phyloP scores from a whole-genome alignment of 2,329 filamentous ascomycete genomes.

The Aureobasidium lini region DNA sequence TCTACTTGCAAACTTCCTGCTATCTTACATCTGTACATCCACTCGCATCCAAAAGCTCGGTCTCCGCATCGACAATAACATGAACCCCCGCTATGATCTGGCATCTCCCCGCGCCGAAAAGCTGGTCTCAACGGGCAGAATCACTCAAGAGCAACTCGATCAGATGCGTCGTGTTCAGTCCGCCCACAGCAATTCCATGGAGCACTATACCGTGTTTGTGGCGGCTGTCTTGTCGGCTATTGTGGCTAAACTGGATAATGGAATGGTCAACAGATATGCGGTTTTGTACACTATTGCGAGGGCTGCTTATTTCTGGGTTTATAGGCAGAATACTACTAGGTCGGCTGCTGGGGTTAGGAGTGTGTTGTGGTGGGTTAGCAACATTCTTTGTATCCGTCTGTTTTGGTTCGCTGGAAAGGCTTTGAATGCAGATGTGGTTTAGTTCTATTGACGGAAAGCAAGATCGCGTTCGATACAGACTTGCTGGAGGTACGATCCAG shows the following conservation, averaged over 20 bases:
- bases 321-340: slow-evolving; percentile 34
- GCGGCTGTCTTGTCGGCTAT: slow-evolving; percentile 34
- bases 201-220: slow-evolving; percentile 34
- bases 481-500: no score
- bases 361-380: slow-evolving; percentile 38
- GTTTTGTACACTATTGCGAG: slow-evolving; percentile 36
- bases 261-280: slow-evolving; percentile 32
- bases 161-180: slow-evolving; percentile 38
- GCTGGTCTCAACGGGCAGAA: slow-evolving; percentile 34
- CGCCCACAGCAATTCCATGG: slow-evolving; percentile 42
- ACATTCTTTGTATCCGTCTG: slow-evolving; percentile 34
- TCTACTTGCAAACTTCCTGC: slow-evolving; percentile 36
- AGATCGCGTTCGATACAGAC: not conserved
- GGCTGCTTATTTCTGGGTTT: slow-evolving; percentile 33
- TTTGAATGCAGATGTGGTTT: slow-evolving; percentile 16
- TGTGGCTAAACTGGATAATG: slow-evolving; percentile 31
- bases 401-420: slow-evolving; percentile 31
- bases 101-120: slow-evolving; percentile 23
- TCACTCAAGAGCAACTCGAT: slow-evolving; percentile 36
- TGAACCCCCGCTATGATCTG: slow-evolving; percentile 40
- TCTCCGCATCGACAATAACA: slow-evolving; percentile 42
- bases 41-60: slow-evolving; percentile 37
- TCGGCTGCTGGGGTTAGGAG: slow-evolving; percentile 31
- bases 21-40: slow-evolving; percentile 38
- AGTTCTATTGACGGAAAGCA: not conserved